Base-by-base conservation (phyloP, 2,329 filamentous ascomycete genomes). In the Beauveria rudraprayagi region DNA sequence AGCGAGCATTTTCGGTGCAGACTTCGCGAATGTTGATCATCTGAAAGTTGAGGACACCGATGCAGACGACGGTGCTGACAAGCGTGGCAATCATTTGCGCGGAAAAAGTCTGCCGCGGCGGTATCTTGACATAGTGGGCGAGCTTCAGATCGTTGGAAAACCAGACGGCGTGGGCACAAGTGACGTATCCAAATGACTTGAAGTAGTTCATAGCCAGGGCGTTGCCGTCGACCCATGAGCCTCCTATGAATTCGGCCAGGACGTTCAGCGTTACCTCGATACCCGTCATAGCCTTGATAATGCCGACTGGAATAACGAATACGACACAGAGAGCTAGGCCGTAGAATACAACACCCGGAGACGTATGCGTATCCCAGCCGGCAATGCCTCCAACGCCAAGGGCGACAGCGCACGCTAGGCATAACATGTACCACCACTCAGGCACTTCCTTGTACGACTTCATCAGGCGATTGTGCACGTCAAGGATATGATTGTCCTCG, bases 21-120 rank as follows among this genome's bases (percentile, higher is more conserved):
- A 83, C 75, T n/a, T 72, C 71, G 0, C 73, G 67, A 52, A 83
- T 83, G 63, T 76, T 69, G 47, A 73, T 75, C 71, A 82, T 76
- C 67, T 81, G 79, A 67, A 78, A 79, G 63, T 78, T 77, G 56
- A 79, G 69, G 1, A 83, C 76, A 16, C 76, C 79, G 3, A 78
- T 76, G 63, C 77, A 80, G 47, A 82, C 76, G 51, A 83, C 73
- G 1, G 78, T 81, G 53, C 78, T 80, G 22, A 83, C 70, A 22
- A 85, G 72, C 2, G 81, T 86, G 40, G 83, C 82, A 10, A 81
- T 72, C 67, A 86, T 81, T 70, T 86, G 83, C 1, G 82, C 83
- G 24, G 75, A 71, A 65, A 86, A 87, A 3, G 83, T 82, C 34
- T 84, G 78, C 11, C 80, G 78, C 0, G 84, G 84, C 5, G 84